Base-by-base conservation (phyloP, 257 asterid genomes). In the Verbascum thapsus region DNA sequence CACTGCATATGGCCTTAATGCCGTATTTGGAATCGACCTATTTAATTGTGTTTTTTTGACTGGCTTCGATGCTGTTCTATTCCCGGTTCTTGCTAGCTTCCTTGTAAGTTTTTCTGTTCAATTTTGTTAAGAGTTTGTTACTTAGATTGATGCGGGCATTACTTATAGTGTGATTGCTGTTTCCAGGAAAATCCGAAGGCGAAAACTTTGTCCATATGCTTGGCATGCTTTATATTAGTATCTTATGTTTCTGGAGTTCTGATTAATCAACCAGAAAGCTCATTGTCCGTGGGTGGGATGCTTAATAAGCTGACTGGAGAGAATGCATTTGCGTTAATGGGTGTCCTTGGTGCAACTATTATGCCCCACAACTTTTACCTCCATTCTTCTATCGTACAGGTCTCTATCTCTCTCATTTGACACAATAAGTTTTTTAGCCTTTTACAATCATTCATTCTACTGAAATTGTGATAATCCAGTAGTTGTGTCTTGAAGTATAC, bases 361-460 rank as follows among this genome's bases (percentile, higher is more conserved):
- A 87, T 80, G 94, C 99, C 99, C 70, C 97, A 92, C 79, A 92
- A 83, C 67, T 78, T 92, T 79, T 92, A 89, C 74, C 95, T 92
- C 68, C 99, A 87, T 79, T 94, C 99, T 50, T 88, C 97, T 57
- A 64, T 90, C 70, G 94, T 90, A 52, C 88, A 90, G 98, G 99
- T 94, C 12, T 44, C 38, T 65, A 34, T 70, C 71, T 72, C 61
- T 61, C 72, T 35, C 66, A 45, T 76, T 45, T 49, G 40, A 22
- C 37, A 20, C 5, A 20, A 39, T 50, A 52, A 18, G n/a, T n/a
- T n/a, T n/a, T n/a, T n/a, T n/a, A n/a, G n/a, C n/a, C n/a, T n/a
- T n/a, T n/a, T 5, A 26, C 5, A 5, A 26, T 26, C 3, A 26
- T 26, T 26, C 32, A 26, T 26, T 5, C 32, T 26, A 5, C 32